Evolutionary conservation across 176 grass and related monocot species (phyloP), one percentile per base, ranked within the genome.

Genomic region (Lolium rigidum): DNA sequence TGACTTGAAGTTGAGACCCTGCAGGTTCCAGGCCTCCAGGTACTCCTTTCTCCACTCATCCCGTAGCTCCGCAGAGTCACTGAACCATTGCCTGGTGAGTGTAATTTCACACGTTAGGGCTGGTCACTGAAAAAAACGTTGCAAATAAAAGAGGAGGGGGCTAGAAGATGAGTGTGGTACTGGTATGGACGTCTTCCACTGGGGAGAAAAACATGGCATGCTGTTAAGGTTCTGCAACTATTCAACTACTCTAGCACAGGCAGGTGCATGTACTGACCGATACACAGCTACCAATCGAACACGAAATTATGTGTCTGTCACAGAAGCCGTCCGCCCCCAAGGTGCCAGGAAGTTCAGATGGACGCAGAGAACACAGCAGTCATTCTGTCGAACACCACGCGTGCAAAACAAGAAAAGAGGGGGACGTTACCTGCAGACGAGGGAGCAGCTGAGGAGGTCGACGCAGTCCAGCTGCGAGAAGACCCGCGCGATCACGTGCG

Each of bases 391-490:
- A 89, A 55, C 89, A 84, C 20, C 21, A 1, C 0, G 68, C 68
- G 47, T 41, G 70, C 62, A 57, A 0, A 24, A 17, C 13, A 11
- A 10, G 20, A 11, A 16, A 44, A 35, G 38, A 20, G 1, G 46
- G 15, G 41, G 20, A 7, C 3, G 69, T 60, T 6, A 84, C 95
- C 78, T 97, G 92, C 92, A 98, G 58, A 98, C 91, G 54, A 92
- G 89, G 67, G 95, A 88, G 83, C 90, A 94, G 81, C 59, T 91
- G 78, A 95, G 91, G 68, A 94, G 88, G 77, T 98, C 91, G 61
- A 94, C 81, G 91, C 95, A 98, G 84, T 98, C 95, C 35, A 98
- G 90, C 88, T 98, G 95, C 73, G 89, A 94, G 93, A 98, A 98
- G 54, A 98, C 88, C 6, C 86, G 89, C 41, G 80, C 47, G 60